Conservation (phyloP, 352 stramenopile species). For the Globisporangium abappressorium region DNA sequence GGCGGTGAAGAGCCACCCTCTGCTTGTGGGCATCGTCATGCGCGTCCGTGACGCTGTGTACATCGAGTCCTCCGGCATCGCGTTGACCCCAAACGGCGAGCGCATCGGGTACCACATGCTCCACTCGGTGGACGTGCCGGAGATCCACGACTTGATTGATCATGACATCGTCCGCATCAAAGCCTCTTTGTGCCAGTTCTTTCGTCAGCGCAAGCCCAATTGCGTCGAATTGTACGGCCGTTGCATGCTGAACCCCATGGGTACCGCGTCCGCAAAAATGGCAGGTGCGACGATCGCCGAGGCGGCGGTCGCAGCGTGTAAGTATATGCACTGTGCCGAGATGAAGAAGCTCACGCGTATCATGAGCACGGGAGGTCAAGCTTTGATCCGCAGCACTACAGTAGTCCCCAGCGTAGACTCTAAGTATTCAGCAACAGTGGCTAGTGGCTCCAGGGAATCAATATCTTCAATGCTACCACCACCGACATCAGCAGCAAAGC, state of each 20-base stretch:
- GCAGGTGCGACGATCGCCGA: background rate
- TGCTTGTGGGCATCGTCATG: background rate
- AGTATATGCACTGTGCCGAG: slow-evolving; percentile 21
- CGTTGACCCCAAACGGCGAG: slow-evolving; percentile 15
- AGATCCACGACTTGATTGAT: slow-evolving; percentile 16
- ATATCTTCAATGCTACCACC: too few relatives aligned
- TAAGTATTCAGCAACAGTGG: too few relatives aligned
- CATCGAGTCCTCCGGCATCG: background rate
- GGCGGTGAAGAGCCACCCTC: slow-evolving; percentile 12
- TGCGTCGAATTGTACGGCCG: background rate
- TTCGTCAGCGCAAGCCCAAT: background rate
- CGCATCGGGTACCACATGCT: slow-evolving; percentile 47
- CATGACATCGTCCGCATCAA: slow-evolving; percentile 6
- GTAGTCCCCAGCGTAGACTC: too few relatives aligned
- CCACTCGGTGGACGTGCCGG: slow-evolving; percentile 39
- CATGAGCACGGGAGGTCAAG: background rate
- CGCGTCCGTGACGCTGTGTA: background rate
- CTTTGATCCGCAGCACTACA: too few relatives aligned
- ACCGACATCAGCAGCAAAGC: too few relatives aligned
- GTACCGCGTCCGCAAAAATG: background rate
- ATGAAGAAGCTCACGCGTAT: background rate
- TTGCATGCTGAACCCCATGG: background rate
- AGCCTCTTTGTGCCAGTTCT: slow-evolving; percentile 10
- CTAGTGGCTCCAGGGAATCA: background rate
- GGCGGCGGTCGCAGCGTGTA: background rate